Percentiles rank a stretch among this genome's conserved stretches.
Conservation (phyloP, 2,329 filamentous ascomycete genomes). For the Aureobasidium sp. region DNA sequence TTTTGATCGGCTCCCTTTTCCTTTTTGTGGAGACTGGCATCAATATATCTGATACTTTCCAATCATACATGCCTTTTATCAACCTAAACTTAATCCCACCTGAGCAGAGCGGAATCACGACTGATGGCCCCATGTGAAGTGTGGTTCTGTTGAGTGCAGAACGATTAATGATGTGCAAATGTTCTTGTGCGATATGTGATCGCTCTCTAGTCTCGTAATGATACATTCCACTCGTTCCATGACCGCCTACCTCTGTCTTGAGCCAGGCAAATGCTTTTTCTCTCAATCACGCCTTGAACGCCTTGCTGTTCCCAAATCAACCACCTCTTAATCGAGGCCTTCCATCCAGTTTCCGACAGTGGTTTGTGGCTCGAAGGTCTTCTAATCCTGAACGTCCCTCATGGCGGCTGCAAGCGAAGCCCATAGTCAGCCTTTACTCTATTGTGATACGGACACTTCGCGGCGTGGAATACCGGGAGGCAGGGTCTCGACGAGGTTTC, state of each 20-base stretch:
- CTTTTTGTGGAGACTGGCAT: background rate
- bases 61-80: no score
- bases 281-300: constrained; percentile 5
- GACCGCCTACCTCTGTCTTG: background rate
- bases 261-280: background rate
- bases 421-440: constrained; percentile 1
- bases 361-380: background rate
- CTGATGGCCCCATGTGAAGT: no score
- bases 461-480: constrained; percentile 27
- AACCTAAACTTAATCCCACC: no score
- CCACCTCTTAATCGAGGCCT: background rate
- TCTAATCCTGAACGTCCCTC: constrained; percentile 15
- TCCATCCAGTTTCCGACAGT: background rate
- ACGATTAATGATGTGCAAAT: background rate
- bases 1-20: background rate
- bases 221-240: background rate
- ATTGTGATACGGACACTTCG: constrained; percentile 23
- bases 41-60: no score
- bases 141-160: background rate
- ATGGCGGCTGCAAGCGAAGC: background rate
- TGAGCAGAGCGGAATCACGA: no score
- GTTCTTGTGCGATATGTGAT: background rate
- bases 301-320: constrained; percentile 11
- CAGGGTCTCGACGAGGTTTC: constrained; percentile 30
- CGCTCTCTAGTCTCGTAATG: background rate